Evolutionary conservation across 768 basidiomycete species (phyloP).

Genomic region (Pisolithus sp.): DNA sequence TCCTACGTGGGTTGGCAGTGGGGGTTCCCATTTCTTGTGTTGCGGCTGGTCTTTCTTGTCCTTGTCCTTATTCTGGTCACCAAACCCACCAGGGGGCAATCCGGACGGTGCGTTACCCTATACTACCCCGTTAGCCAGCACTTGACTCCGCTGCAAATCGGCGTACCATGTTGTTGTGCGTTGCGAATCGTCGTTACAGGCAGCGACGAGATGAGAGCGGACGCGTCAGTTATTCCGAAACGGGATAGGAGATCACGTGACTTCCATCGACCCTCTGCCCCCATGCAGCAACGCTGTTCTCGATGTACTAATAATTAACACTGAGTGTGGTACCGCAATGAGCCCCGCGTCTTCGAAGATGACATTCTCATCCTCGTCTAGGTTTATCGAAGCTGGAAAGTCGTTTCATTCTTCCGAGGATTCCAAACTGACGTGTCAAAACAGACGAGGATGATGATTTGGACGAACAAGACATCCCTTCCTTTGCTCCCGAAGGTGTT

Average conservation of each 20-base stretch:
- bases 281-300: no score
- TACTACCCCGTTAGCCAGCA: constrained; percentile 5
- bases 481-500: constrained; percentile 62
- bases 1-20: constrained; percentile 91
- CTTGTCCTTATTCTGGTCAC: constrained; percentile 35
- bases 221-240: constrained; percentile 49
- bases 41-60: constrained; percentile 43
- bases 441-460: constrained; percentile 76
- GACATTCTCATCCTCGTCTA: constrained; percentile 56
- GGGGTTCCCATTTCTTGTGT: constrained; percentile 98
- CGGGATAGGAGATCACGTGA: constrained; percentile 28
- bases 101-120: constrained; percentile 78
- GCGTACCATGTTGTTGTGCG: constrained; percentile 23
- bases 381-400: constrained; percentile 76
- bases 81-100: constrained; percentile 36
- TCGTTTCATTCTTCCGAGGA: background rate
- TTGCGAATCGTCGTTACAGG: constrained; percentile 1
- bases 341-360: constrained; percentile 27
- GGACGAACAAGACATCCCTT: constrained; percentile 76
- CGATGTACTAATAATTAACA: no score
- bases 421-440: constrained; percentile 2
- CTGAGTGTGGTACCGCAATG: constrained; percentile 11
- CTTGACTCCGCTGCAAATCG: background rate
- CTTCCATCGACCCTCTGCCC: background rate
- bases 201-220: constrained; percentile 5